A percentile compares a stretch with the other conserved stretches of the same genome.
These are phyloP conservation scores for Xylariaceae sp. DNA, from an alignment of 2,329 filamentous ascomycete genomes.

Conservation along the genomic window DNA sequence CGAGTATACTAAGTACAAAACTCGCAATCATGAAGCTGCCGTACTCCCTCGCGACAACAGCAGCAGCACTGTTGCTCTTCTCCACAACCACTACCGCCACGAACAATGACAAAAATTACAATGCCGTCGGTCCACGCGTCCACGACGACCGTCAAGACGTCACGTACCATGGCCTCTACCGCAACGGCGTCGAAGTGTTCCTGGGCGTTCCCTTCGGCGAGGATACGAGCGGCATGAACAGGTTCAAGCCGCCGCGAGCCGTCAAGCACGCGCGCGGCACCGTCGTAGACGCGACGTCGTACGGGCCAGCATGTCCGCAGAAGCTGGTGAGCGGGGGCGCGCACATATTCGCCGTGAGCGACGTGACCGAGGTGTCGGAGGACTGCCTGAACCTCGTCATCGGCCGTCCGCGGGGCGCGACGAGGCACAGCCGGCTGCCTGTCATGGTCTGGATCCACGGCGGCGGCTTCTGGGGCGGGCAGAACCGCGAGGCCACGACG, in stretches of 20 bases:
- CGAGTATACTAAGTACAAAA: no score
- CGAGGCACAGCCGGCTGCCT: slow-evolving; percentile 25
- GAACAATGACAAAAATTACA: neutral
- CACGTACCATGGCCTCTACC: slow-evolving; percentile 38
- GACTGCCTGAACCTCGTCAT: slow-evolving; percentile 34
- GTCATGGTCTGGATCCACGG: slow-evolving; percentile 35
- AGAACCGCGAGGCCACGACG: slow-evolving; percentile 30
- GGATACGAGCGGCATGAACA: slow-evolving; percentile 39
- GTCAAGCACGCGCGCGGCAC: slow-evolving; percentile 30
- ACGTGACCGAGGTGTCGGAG: slow-evolving; percentile 35
- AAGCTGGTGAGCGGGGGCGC: slow-evolving; percentile 26
- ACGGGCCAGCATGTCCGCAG: slow-evolving; percentile 43
- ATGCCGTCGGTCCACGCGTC: slow-evolving; percentile 6
- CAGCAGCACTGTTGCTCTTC: slow-evolving; percentile 2
- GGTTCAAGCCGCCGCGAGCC: slow-evolving; percentile 41
- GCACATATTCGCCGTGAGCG: slow-evolving; percentile 30
- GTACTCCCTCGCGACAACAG: neutral
- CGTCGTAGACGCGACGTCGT: slow-evolving; percentile 34
- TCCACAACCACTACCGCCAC: neutral
- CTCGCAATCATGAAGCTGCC: neutral
- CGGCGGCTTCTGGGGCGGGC: slow-evolving; percentile 30
- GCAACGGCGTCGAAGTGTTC: slow-evolving; percentile 42
- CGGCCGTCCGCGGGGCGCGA: slow-evolving; percentile 27
- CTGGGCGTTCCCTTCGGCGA: slow-evolving; percentile 42
- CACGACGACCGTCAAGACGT: slow-evolving; percentile 22